Base-by-base conservation (phyloP, 352 stramenopile genomes). In the Phytopythium helicoides region DNA sequence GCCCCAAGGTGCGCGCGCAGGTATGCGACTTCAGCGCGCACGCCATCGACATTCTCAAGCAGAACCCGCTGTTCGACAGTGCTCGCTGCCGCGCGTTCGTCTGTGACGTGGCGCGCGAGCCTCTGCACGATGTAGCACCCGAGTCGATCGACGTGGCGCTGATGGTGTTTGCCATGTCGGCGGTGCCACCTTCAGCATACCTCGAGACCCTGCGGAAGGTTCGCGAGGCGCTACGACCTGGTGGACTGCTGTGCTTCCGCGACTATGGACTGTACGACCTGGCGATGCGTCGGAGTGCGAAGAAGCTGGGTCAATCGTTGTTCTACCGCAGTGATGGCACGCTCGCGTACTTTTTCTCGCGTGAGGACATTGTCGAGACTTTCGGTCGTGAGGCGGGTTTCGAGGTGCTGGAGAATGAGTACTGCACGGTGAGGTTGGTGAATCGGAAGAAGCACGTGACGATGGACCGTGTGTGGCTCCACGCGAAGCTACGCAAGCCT, bases 221-320 rank as follows among this genome's bases (percentile, higher is more conserved):
- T 18, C 78, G 65, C 39, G 38, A 58, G 12, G 68, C 70, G 6
- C 56, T 90, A 28, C 73, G 70, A 25, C 76, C 73, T 11, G 19
- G 23, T 38, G 31, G 40, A 52, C 9, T 46, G 39, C 4, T 35
- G 23, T 92, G 83, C 60, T 91, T 95, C 31, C 76, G 86, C 23
- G 86, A 95, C 64, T 94, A 94, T 35, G 83, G 81, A 12, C 65
- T 92, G 9, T 95, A 89, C 60, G 86, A 95, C 49, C 65, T 94
- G 12, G 83, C 86, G 19, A 94, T 94, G 83, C 67, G 83, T 15
- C 81, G 83, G 44, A 94, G 81, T 47, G 68, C 76, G 49, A 90
- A 93, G 62, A 76, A 73, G 36, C 47, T 91, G 18, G 58, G 48
- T 0, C 61, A 58, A 11, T 76, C 59, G 56, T 64, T 92, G n/a